Evolutionary conservation across 2,329 filamentous ascomycete species (phyloP), one percentile per base, ranked within the genome.

Genomic region (Talaromyces sp.): DNA sequence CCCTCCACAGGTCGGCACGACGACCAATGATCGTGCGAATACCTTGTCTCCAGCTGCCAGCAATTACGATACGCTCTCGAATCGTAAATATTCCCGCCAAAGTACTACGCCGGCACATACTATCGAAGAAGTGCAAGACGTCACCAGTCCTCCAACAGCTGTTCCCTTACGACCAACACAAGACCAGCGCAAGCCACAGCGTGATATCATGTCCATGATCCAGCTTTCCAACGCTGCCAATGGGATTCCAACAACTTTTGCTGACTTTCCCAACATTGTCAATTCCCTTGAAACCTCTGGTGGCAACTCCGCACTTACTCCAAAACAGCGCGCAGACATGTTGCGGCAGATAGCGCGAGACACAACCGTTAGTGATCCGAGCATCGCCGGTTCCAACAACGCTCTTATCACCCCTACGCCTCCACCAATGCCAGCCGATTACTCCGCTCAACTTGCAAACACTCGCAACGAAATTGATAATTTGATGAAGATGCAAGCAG

Each of bases 391-490:
- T 6, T 74, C 75, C 2, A 86, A 87, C 73, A 88, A 86, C 68
- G 85, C 86, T 2, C 78, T 88, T 11, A 80, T 84, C 53, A 84
- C 82, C 17, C 85, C 85, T 3, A 81, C 78, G 13, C 80, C 86
- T 0, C 85, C 85, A 0, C 78, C 82, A 1, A 83, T 86, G 77
- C 83, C 84, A 0, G 80, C 82, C 29, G 78, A 80, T 67, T 81
- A 81, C 69, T 74, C 76, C 38, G 72, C 72, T 34, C 78, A 77
- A 17, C 77, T 95, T 68, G 86, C 84, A 54, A 86, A 86, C 67
- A 93, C 90, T 4, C 85, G 90, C 67, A 83, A 89, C 15, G 91
- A 96, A 68, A 85, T 97, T 31, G 91, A 95, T 61, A 85, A 90
- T 34, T 83, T 98, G 1, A 87, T 91, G 68, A 89, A 89, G 51